A percentile compares a stretch with the other conserved stretches of the same genome.
These are phyloP conservation scores for Diplocarpon mali DNA, from an alignment of 2,329 filamentous ascomycete genomes.

Conservation along the genomic window DNA sequence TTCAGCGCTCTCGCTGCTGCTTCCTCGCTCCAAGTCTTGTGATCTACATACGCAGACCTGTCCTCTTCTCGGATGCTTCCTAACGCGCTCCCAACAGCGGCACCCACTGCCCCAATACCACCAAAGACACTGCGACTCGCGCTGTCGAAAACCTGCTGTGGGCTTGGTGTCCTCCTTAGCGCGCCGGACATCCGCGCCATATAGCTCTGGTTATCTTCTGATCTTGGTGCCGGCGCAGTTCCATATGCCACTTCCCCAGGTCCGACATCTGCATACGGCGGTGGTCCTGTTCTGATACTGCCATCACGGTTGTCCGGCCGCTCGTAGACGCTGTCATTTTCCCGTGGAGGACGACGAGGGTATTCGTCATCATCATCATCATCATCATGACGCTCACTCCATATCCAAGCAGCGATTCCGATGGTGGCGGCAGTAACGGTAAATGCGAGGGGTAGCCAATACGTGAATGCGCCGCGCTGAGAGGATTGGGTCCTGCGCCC, in stretches of 20 bases:
- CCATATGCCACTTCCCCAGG: slow-evolving; percentile 33
- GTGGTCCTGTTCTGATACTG: slow-evolving; percentile 28
- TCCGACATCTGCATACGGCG: slow-evolving; percentile 31
- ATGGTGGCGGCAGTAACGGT: slow-evolving; percentile 82
- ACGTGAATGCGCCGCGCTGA: slow-evolving; percentile 55
- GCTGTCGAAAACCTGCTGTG: slow-evolving; percentile 77
- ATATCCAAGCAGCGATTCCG: slow-evolving; percentile 82
- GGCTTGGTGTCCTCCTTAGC: slow-evolving; percentile 71
- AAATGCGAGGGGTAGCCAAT: slow-evolving; percentile 81
- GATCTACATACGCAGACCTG: slow-evolving; percentile 68
- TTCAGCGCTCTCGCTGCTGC: slow-evolving; percentile 53
- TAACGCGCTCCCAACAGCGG: slow-evolving; percentile 70
- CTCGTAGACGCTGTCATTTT: slow-evolving; percentile 29
- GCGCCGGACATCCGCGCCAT: slow-evolving; percentile 71
- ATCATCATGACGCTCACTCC: slow-evolving; percentile 74
- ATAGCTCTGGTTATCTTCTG: slow-evolving; percentile 46
- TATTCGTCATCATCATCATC: slow-evolving; percentile 35
- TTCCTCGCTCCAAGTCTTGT: slow-evolving; percentile 88
- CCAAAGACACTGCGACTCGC: slow-evolving; percentile 73
- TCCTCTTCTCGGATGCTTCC: slow-evolving; percentile 79
- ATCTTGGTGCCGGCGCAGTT: slow-evolving; percentile 27
- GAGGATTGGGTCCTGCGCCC: slow-evolving; percentile 30
- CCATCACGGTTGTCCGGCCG: slow-evolving; percentile 23
- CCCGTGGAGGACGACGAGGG: slow-evolving; percentile 40
- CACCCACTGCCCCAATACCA: slow-evolving; percentile 72